phyloP scores from a whole-genome alignment of 805 yeast genomes.

The Zygosaccharomyces bailii region DNA sequence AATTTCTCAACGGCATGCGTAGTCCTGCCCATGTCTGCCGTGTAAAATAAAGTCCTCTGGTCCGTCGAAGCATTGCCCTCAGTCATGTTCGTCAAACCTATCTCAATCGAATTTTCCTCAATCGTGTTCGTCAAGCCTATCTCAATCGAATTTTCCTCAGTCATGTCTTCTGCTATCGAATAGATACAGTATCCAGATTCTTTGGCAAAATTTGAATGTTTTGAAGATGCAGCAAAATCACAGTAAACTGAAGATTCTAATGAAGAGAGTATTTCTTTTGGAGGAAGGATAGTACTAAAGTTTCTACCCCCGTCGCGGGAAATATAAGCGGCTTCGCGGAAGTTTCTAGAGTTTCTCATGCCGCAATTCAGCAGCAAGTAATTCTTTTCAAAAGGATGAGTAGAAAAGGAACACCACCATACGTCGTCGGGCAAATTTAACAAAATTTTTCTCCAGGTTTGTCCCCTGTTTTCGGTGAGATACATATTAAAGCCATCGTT shows the following conservation, averaged over 20 bases:
- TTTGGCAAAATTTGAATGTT: neutral
- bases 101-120: too few species aligned
- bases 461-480: constrained; percentile 30
- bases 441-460: constrained; percentile 21
- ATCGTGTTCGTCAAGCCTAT: too few species aligned
- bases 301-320: constrained; percentile 2
- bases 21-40: neutral
- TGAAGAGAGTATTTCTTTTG: neutral
- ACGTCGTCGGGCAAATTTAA: neutral
- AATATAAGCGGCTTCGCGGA: neutral
- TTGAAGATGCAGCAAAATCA: neutral
- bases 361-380: constrained; percentile 15
- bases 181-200: neutral
- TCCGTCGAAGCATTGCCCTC: neutral
- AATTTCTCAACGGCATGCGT: neutral
- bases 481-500: constrained; percentile 13
- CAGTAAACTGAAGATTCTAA: neutral
- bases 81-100: too few species aligned
- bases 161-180: neutral
- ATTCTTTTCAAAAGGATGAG: constrained; percentile 21
- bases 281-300: neutral
- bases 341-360: constrained; percentile 5
- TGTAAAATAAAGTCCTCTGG: constrained; percentile 1
- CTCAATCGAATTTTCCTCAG: too few species aligned
- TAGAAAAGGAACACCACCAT: constrained; percentile 1